Base-by-base conservation (phyloP, 345 rosid genomes). In the Microthlaspi erraticum region DNA sequence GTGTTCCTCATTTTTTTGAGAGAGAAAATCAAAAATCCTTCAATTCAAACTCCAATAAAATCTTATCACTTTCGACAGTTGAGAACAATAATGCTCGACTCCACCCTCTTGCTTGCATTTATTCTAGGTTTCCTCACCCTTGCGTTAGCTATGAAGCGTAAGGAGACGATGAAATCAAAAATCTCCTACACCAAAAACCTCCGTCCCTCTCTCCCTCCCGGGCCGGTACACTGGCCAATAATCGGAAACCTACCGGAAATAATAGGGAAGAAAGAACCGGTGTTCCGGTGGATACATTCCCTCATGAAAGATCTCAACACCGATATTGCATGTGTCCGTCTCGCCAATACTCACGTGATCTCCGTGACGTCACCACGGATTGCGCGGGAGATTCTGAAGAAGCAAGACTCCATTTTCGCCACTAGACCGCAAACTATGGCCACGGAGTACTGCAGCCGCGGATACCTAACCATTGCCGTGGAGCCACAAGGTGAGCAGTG, bases 401-500 rank as follows among this genome's bases (percentile, higher is more conserved):
- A 57, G 9, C 80, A 84, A 26, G 86, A 82, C 37, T 60, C 81
- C 10, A 8, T 68, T 49, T 86, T 84, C 8, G 81, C 83, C 3
- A 74, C 80, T 1, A 74, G 87, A 23, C 86, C 87, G 0, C 1
- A 33, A 5, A 60, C 59, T 19, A 74, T 82, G 68, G 71, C 81
- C 12, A 51, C 78, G 0, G 58, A 60, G 13, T 10, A 70, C 34
- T 58, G 31, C 7, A 65, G 82, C 8, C 71, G 74, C 2, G 83
- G 83, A 2, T 83, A 66, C 62, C 34, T 72, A 29, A 37, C 88
- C 12, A 49, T 80, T 2, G 72, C 45, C 8, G 58, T 81, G 0
- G 45, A 4, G n/a, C 86, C 88, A 16, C 55, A 14, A 0, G 86
- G 83, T 2, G 81, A 82, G 1, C 85, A 83, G 3, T 86, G 84